A percentile compares a stretch with the other conserved stretches of the same genome.
phyloP scores from a whole-genome alignment of 2,329 filamentous ascomycete genomes.

The Rhynchosporium agropyri region DNA sequence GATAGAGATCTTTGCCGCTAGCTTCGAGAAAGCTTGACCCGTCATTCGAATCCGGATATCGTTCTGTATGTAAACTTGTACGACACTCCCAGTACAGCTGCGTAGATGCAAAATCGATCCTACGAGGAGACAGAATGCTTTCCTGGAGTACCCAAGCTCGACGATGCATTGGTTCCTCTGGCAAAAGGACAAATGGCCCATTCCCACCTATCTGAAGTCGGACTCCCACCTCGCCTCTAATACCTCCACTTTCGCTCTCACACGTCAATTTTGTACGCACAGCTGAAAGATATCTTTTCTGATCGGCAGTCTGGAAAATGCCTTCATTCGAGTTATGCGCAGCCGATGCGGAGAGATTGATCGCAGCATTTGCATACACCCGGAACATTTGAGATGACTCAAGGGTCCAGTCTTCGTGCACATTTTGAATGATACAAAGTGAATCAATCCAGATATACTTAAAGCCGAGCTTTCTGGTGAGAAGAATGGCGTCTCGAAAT shows the following conservation, averaged over 20 bases:
- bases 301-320: not conserved
- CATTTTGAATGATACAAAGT: slow-evolving; percentile 30
- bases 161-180: slow-evolving; percentile 7
- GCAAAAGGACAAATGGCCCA: not conserved
- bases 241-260: not conserved
- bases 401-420: slow-evolving; percentile 15
- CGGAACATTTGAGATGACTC: slow-evolving; percentile 24
- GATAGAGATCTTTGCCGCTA: not conserved
- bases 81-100: slow-evolving; percentile 16
- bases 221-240: not conserved
- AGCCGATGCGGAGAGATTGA: slow-evolving; percentile 7
- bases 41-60: not conserved
- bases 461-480: slow-evolving; percentile 17
- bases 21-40: not conserved
- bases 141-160: slow-evolving; percentile 22
- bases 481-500: slow-evolving; percentile 25
- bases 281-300: not conserved
- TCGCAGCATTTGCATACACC: not conserved
- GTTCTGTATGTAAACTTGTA: not conserved
- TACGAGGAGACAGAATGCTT: slow-evolving; percentile 11
- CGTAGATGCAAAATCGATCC: slow-evolving; percentile 17
- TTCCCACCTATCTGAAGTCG: not conserved
- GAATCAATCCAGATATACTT: slow-evolving; percentile 31
- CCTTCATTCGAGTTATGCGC: not conserved
- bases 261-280: not conserved